phyloP scores from a whole-genome alignment of 2,329 filamentous ascomycete genomes.

The Venturia oleaginea region DNA sequence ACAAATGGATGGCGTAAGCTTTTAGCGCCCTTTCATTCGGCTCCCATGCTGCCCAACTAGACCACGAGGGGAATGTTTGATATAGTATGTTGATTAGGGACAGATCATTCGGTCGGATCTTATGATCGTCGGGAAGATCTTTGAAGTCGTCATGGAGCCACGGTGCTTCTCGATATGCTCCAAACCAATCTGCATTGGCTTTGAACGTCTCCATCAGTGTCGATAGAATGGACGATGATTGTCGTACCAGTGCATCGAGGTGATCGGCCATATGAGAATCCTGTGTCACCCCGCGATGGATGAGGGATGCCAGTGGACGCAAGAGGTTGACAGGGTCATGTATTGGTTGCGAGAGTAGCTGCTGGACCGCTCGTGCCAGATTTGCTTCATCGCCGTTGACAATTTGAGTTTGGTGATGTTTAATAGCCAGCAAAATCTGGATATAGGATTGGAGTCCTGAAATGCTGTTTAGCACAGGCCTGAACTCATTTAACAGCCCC shows the following conservation, averaged over 20 bases:
- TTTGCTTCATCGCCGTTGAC: constrained; percentile 22
- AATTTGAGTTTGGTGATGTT: constrained; percentile 20
- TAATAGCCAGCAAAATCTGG: constrained; percentile 24
- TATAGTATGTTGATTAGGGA: constrained; percentile 19
- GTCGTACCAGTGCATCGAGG: constrained; percentile 19
- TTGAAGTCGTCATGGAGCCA: constrained; percentile 4
- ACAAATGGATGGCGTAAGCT: constrained; percentile 14
- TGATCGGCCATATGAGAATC: constrained; percentile 17
- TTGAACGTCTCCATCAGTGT: constrained; percentile 21
- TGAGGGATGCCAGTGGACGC: constrained; percentile 16
- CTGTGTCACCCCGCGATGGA: constrained; percentile 15
- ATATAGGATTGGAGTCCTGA: constrained; percentile 24
- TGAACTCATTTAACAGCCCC: neutral
- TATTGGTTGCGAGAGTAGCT: constrained; percentile 20
- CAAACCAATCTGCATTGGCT: constrained; percentile 21
- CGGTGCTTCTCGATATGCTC: constrained; percentile 20
- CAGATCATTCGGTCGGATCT: neutral
- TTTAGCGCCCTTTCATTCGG: constrained; percentile 20
- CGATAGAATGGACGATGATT: constrained; percentile 20
- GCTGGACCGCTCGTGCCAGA: constrained; percentile 19
- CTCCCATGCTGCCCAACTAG: constrained; percentile 24
- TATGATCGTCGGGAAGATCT: constrained; percentile 8
- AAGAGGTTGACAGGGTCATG: constrained; percentile 20
- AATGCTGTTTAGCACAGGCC: constrained; percentile 14
- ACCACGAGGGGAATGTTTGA: constrained; percentile 22